Conservation (phyloP, 305 asterid species). For the Fraxinus dipetala region DNA sequence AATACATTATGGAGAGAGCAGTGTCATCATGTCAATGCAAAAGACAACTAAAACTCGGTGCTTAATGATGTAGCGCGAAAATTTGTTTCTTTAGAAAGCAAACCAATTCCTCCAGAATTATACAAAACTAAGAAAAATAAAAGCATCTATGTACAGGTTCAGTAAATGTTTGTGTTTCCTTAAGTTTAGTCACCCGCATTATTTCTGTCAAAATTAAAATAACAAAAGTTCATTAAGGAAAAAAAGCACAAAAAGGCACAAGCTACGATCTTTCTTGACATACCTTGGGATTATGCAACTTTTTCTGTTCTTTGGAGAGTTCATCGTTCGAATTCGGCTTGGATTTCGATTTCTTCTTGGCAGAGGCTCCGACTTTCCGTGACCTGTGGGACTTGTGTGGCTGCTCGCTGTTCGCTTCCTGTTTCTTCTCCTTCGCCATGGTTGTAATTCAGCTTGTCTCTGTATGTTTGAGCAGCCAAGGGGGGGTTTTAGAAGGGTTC, state of each 20-base stretch:
- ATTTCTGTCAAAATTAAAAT: background rate
- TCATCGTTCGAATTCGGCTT: conserved; percentile 37
- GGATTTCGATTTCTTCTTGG: conserved; percentile 63
- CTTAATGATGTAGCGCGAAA: background rate
- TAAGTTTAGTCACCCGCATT: background rate
- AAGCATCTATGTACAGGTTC: background rate
- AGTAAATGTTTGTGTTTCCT: background rate
- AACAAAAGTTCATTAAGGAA: background rate
- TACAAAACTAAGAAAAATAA: background rate
- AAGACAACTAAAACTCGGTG: background rate
- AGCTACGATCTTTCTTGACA: background rate
- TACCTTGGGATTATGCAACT: conserved; percentile 69
- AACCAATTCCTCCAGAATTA: background rate
- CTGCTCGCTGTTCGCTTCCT: conserved; percentile 38
- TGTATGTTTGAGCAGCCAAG: background rate
- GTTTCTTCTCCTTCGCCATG: conserved; percentile 29
- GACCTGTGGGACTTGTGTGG: conserved; percentile 75
- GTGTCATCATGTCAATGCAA: background rate
- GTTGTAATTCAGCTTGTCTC: background rate
- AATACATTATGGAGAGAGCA: background rate
- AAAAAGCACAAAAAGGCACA: background rate
- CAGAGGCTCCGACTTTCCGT: conserved; percentile 72
- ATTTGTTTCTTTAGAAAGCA: background rate
- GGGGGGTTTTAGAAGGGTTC: background rate
- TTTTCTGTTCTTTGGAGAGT: conserved; percentile 55